phyloP scores from a whole-genome alignment of 2,329 filamentous ascomycete species.

The Acephala macrosclerotiorum region DNA sequence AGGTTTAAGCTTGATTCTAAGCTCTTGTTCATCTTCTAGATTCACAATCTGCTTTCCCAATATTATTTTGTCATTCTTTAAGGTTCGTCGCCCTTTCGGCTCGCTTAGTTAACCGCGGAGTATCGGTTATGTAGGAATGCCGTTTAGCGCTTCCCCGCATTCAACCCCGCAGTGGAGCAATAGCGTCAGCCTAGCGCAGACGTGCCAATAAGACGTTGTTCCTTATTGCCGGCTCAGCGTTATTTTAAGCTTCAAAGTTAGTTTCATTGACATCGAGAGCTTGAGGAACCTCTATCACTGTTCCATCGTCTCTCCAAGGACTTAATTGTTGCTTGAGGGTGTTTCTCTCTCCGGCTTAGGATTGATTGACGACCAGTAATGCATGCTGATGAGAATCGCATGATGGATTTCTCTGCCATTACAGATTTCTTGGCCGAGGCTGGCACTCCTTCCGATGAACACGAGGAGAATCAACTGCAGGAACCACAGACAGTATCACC shows the following conservation, averaged over 20 bases:
- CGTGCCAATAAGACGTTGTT: background rate
- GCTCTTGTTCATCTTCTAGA: too few relatives aligned
- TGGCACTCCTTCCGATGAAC: slow-evolving; percentile 12
- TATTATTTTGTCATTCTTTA: background rate
- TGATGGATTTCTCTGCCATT: background rate
- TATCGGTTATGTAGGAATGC: background rate
- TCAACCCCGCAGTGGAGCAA: background rate
- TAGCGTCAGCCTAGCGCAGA: background rate
- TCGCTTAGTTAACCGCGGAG: background rate
- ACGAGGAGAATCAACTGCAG: slow-evolving; percentile 9
- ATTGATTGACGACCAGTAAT: background rate
- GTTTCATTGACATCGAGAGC: background rate
- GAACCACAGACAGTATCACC: background rate
- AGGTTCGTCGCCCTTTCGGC: too few relatives aligned
- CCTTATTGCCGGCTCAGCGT: background rate
- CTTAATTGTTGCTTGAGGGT: background rate
- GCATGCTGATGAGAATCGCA: background rate
- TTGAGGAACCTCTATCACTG: background rate
- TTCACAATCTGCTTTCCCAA: background rate
- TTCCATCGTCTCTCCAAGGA: background rate
- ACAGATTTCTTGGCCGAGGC: slow-evolving; percentile 16
- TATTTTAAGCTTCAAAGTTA: background rate
- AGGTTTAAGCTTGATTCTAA: too few relatives aligned
- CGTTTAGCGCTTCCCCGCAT: background rate
- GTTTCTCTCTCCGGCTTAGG: too few relatives aligned